phyloP scores from a whole-genome alignment of 176 grass and related monocot genomes.

The Neostapfia colusana region DNA sequence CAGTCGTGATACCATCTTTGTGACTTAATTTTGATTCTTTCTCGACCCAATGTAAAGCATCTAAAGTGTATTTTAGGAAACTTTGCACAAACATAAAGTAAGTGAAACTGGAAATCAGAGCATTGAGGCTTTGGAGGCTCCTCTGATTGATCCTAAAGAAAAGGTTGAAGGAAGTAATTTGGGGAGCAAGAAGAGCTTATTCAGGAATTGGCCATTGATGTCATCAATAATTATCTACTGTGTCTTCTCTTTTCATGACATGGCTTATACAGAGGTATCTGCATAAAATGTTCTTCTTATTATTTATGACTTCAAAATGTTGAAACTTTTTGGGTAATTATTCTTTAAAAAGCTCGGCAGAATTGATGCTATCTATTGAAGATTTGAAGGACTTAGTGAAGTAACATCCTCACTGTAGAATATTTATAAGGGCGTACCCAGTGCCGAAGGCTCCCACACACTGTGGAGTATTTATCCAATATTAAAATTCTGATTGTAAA shows the following conservation, averaged over 20 bases:
- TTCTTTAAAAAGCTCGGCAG: constrained; percentile 17
- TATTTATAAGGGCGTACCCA: too few relatives aligned
- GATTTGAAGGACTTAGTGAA: too few relatives aligned
- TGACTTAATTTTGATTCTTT: constrained; percentile 10
- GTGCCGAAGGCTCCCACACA: too few relatives aligned
- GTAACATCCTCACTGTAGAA: too few relatives aligned
- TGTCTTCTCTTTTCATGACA: constrained; percentile 85
- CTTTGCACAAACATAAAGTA: constrained; percentile 73
- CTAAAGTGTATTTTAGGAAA: constrained; percentile 56
- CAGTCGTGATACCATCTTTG: background rate
- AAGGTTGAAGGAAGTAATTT: constrained; percentile 33
- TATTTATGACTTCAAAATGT: background rate
- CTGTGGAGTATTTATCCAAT: too few relatives aligned
- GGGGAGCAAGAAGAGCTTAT: constrained; percentile 57
- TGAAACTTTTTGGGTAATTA: background rate
- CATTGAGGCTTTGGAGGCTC: constrained; percentile 63
- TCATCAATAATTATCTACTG: constrained; percentile 90
- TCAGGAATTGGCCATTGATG: constrained; percentile 93
- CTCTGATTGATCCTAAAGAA: constrained; percentile 42
- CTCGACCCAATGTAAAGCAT: background rate
- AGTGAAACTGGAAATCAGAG: constrained; percentile 24
- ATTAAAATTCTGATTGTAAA: too few relatives aligned
- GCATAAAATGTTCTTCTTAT: background rate
- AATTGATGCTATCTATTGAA: too few relatives aligned
- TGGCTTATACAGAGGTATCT: constrained; percentile 81